phyloP scores from a whole-genome alignment of 805 yeast genomes.

The Saccharomycopsis selenospora region DNA sequence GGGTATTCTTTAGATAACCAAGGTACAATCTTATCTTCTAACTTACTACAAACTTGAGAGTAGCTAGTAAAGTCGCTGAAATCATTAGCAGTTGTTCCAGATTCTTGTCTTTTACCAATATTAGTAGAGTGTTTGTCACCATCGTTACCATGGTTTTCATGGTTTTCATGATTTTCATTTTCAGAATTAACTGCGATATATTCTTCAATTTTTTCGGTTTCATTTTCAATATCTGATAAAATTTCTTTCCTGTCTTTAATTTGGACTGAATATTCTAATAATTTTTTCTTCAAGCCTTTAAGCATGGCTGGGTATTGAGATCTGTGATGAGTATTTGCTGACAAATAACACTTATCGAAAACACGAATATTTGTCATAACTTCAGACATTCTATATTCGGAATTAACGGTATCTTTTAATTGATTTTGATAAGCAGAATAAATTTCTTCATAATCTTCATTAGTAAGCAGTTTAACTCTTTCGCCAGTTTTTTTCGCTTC shows the following conservation, averaged over 20 bases:
- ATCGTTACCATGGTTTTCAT: background rate
- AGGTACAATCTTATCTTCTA: slow-evolving; percentile 33
- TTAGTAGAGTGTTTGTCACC: background rate
- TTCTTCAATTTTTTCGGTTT: slow-evolving; percentile 1
- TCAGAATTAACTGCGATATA: background rate
- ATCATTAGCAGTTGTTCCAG: too few species aligned
- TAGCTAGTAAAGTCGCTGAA: background rate
- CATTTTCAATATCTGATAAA: background rate
- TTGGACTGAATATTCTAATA: background rate
- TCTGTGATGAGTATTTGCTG: slow-evolving; percentile 4
- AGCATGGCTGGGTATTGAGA: background rate
- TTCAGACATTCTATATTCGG: slow-evolving; percentile 37
- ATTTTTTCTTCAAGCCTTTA: background rate
- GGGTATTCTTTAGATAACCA: slow-evolving; percentile 35
- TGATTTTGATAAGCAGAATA: slow-evolving; percentile 28
- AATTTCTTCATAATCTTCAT: slow-evolving; percentile 28
- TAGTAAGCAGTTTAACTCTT: slow-evolving; percentile 17
- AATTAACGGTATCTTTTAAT: slow-evolving; percentile 25
- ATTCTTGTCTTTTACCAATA: background rate
- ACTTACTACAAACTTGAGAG: slow-evolving; percentile 26
- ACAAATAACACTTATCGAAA: slow-evolving; percentile 41
- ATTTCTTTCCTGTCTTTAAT: background rate
- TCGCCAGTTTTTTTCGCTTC: background rate
- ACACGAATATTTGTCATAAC: slow-evolving; percentile 41
- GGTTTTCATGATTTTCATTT: too few species aligned